phyloP scores from a whole-genome alignment of 345 rosid genomes.

The Microcos paniculata region DNA sequence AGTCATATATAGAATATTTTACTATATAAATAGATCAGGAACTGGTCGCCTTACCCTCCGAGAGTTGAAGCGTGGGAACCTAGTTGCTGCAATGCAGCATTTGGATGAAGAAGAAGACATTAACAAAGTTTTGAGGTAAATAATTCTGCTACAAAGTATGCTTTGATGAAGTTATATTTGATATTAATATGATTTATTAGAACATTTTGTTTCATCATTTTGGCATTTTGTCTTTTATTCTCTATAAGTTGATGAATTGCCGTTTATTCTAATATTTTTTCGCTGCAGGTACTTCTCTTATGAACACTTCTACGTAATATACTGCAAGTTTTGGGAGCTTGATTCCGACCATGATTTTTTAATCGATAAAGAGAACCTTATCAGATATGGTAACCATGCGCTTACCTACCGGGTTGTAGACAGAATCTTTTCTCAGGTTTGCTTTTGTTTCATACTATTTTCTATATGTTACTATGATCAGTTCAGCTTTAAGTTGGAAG shows the following conservation, averaged over 20 bases:
- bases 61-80: constrained; percentile 89
- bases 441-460: background rate
- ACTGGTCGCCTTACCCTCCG: constrained; percentile 81
- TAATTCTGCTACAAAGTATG: background rate
- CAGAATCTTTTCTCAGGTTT: constrained; percentile 89
- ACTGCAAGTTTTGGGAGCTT: constrained; percentile 88
- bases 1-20: constrained; percentile 93
- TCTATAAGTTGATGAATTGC: background rate
- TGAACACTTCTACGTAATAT: constrained; percentile 88
- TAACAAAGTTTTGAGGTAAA: constrained; percentile 83
- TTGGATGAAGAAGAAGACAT: constrained; percentile 94
- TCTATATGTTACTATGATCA: background rate
- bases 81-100: constrained; percentile 84
- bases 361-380: constrained; percentile 78
- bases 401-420: constrained; percentile 89
- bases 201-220: constrained; percentile 1
- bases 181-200: background rate
- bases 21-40: constrained; percentile 81
- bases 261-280: background rate
- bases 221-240: background rate
- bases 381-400: constrained; percentile 81
- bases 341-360: constrained; percentile 82
- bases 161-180: background rate
- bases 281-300: constrained; percentile 85
- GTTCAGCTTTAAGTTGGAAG: constrained; percentile 7